Base-by-base conservation (phyloP, 176 grass and related monocot species). In the Bolboschoenus planiculmis region DNA sequence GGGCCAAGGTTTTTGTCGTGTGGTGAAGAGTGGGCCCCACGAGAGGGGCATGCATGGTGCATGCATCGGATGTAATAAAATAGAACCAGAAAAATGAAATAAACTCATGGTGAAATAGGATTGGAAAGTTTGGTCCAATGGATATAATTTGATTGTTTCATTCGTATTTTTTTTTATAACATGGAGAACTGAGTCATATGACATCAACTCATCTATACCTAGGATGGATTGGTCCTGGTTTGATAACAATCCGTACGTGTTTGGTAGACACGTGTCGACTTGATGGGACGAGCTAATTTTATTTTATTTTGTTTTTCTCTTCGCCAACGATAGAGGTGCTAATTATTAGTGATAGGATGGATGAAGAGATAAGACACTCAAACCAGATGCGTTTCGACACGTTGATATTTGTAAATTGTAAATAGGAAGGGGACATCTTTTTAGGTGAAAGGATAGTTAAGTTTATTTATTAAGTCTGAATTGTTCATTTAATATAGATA, bases 171-270 rank as follows among this genome's bases (percentile, higher is more conserved):
- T 40, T 23, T 10, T 40, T n/a, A 10, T 63, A 47, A n/a, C 14
- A 18, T 30, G 7, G 34, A 63, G 79, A 46, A 27, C 4, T 48
- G 27, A 63, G 58, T 63, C 6, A 14, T 18, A 65, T 81, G 24
- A 81, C 56, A 65, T 60, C 59, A 59, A 26, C 40, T 44, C 16
- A 62, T 59, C 27, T 15, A 58, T 55, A 63, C 61, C 58, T 82
- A 82, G 58, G 79, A 82, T 82, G 58, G 79, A 82, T 82, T 62
- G 56, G 39, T 82, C 39, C 79, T 33, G 8, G 23, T 81, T n/a
- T 29, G 79, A 65, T 82, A 82, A 82, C n/a, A 33, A 46, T 27
- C 15, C 39, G 40, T 82, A 82, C 79, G 37, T 2, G 50, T 43
- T 36, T 11, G 7, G 50, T 23, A 7, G 39, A 61, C 79, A 65